Evolutionary conservation across 106 monocot species (phyloP), one percentile per base, ranked within the genome.

Genomic region (Hemerocallis citrina): DNA sequence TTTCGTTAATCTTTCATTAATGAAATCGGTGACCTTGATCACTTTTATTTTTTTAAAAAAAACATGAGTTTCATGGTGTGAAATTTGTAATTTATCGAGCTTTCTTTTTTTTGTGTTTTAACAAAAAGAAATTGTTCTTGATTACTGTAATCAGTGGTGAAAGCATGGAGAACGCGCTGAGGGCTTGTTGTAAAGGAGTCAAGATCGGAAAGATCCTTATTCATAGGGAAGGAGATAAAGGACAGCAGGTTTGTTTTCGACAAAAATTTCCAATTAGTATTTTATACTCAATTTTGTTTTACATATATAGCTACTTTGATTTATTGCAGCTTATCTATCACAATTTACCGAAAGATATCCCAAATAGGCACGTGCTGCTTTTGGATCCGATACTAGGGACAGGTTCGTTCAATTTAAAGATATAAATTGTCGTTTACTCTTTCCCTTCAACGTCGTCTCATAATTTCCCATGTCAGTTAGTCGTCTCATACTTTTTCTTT

Each of bases 151-250:
- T 17, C 74, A 93, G 94, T 78, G 89, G 94, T 68, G 94, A 94
- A 79, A 94, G 94, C 58, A 94, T 94, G 94, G 94, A 95, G 55
- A 95, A 95, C 79, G 94, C 94, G 28, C 70, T 95, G 32, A 71
- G 94, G 55, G 94, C 94, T 31, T 95, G 94, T 64, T 95, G 94
- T 43, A 89, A 95, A 85, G 94, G 94, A 41, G 78, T 95, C 46
- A 95, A 95, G 60, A 95, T 95, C 51, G 94, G 94, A 32, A 95
- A 95, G 75, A 95, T 95, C 22, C 94, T 95, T 63, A 89, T 95
- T 73, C 94, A 89, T 54, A 72, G 86, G 41, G 86, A 89, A 76
- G 94, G 89, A 36, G 94, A 89, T 66, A 89, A 83, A 59, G 94
- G 94, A 24, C 75, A 95, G 37, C 93, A 89, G 88, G 93, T 89